Conservation (phyloP, 805 yeast genomes). For the Brettanomyces custersianus region DNA sequence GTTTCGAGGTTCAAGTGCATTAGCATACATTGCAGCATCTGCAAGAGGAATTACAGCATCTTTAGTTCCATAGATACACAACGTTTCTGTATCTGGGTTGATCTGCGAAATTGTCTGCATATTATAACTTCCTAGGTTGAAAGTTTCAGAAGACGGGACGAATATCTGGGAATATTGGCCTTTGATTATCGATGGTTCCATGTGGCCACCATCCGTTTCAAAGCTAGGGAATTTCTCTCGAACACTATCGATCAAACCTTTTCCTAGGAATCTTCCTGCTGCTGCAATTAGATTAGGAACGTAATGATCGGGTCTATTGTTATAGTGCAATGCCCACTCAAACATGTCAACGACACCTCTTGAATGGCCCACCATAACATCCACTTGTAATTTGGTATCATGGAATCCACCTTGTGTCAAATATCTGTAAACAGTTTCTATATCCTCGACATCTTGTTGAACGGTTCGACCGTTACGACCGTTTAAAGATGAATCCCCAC, state of each 20-base stretch:
- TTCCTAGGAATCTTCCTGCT: constrained; percentile 58
- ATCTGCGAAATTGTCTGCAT: constrained; percentile 27
- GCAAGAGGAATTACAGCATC: constrained; percentile 59
- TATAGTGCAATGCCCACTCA: constrained; percentile 50
- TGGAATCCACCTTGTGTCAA: constrained; percentile 19
- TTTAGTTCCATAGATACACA: constrained; percentile 62
- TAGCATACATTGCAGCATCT: constrained; percentile 54
- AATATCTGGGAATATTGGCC: constrained; percentile 36
- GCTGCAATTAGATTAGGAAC: constrained; percentile 66
- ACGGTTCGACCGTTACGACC: constrained; percentile 51
- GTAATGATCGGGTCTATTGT: constrained; percentile 15
- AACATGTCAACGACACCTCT: constrained; percentile 74
- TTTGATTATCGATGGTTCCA: constrained; percentile 34
- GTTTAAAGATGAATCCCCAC: constrained; percentile 59
- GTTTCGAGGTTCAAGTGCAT: constrained; percentile 49
- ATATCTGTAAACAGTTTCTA: constrained; percentile 37
- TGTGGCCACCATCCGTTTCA: constrained; percentile 32
- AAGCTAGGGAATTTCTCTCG: constrained; percentile 26
- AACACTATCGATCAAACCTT: constrained; percentile 35
- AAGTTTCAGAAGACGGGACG: constrained; percentile 42
- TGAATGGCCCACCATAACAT: constrained; percentile 67
- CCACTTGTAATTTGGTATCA: constrained; percentile 36
- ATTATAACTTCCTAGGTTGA: constrained; percentile 40
- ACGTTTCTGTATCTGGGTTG: constrained; percentile 33
- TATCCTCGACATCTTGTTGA: constrained; percentile 59